phyloP scores from a whole-genome alignment of 768 basidiomycete genomes.

The Guyanaporus albipodus region DNA sequence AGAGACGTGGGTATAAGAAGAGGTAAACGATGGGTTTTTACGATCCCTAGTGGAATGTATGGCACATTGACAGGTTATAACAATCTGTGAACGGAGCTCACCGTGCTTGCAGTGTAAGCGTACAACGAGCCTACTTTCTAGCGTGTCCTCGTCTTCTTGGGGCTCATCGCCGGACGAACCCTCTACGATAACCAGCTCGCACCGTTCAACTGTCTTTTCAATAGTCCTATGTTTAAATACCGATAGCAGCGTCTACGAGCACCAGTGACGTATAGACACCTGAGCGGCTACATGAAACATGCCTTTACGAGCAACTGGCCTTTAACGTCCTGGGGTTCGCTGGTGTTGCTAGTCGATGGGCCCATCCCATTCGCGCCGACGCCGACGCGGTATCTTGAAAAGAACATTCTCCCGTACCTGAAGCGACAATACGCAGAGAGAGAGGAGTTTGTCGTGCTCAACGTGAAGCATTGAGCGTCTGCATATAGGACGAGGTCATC shows the following conservation, averaged over 20 bases:
- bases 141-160: slow-evolving; percentile 44
- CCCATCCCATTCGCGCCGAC: slow-evolving; percentile 11
- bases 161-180: slow-evolving; percentile 36
- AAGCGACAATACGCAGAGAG: slow-evolving; percentile 81
- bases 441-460: slow-evolving; percentile 76
- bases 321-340: slow-evolving; percentile 45
- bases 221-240: slow-evolving; percentile 70
- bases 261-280: not conserved
- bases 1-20: slow-evolving; percentile 55
- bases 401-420: slow-evolving; percentile 64
- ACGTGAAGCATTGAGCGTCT: slow-evolving; percentile 51
- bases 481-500: slow-evolving; percentile 75
- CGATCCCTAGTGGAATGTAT: slow-evolving; percentile 49
- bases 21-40: slow-evolving; percentile 76
- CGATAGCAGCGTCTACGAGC: slow-evolving; percentile 57
- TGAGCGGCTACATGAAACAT: slow-evolving; percentile 4
- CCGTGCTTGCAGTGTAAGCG: slow-evolving; percentile 83
- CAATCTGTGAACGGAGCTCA: slow-evolving; percentile 27
- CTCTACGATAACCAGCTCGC: slow-evolving; percentile 69
- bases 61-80: slow-evolving; percentile 4
- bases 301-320: slow-evolving; percentile 75
- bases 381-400: slow-evolving; percentile 58
- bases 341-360: slow-evolving; percentile 11
- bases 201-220: slow-evolving; percentile 74
- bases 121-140: slow-evolving; percentile 70